These are phyloP conservation scores for Bacidia rubella DNA, from an alignment of 495 filamentous ascomycete genomes.

Conservation along the genomic window DNA sequence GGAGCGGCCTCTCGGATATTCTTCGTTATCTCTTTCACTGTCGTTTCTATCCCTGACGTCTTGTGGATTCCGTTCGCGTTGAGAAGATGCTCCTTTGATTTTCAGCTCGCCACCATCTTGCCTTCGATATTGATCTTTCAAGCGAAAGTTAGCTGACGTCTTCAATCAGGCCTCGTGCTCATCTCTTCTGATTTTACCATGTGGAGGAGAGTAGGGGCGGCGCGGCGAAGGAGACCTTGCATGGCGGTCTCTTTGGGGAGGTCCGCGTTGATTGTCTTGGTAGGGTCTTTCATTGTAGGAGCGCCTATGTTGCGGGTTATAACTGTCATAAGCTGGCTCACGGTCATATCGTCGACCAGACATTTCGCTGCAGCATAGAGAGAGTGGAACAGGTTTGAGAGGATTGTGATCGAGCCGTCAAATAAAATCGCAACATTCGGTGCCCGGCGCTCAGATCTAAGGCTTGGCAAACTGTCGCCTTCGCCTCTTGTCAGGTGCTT, in stretches of 20 bases:
- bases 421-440: too few species aligned
- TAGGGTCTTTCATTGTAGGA: background rate
- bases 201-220: constrained; percentile 15
- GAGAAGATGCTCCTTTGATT: constrained; percentile 7
- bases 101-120: constrained; percentile 20
- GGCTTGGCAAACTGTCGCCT: too few species aligned
- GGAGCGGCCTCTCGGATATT: constrained; percentile 27
- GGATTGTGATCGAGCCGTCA: too few species aligned
- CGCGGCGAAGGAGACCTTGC: constrained; percentile 9
- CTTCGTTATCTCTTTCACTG: constrained; percentile 20
- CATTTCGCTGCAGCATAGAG: constrained; percentile 2
- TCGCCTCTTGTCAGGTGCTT: too few species aligned
- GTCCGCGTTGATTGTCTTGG: constrained; percentile 23
- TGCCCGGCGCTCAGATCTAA: too few species aligned
- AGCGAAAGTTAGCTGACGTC: constrained; percentile 20
- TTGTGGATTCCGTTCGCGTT: constrained; percentile 8
- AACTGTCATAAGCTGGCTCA: constrained; percentile 12
- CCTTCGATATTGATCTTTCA: constrained; percentile 20
- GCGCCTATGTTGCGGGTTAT: constrained; percentile 20
- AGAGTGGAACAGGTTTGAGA: too few species aligned
- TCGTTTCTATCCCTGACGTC: constrained; percentile 11
- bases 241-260: background rate
- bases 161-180: constrained; percentile 11
- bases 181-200: constrained; percentile 20
- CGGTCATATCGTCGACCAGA: constrained; percentile 8